These are phyloP conservation scores for Zostera marina DNA, from an alignment of 116 monocot genomes.

Conservation along the genomic window DNA sequence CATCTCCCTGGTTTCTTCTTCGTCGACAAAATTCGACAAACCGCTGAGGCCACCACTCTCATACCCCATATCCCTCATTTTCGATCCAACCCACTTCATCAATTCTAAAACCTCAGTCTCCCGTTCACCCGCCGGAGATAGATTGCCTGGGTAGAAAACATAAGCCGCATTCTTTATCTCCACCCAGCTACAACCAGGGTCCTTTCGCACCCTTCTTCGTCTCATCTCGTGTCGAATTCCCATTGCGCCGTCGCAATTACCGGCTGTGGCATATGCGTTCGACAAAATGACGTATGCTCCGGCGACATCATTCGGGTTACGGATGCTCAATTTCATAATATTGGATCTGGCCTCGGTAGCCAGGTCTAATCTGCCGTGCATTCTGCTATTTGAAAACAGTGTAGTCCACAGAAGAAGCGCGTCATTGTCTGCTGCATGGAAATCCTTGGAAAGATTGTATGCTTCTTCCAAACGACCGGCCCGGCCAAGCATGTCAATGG, in stretches of 20 bases:
- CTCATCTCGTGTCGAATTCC: slow-evolving; percentile 44
- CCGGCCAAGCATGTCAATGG: slow-evolving; percentile 78
- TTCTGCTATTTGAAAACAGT: slow-evolving; percentile 34
- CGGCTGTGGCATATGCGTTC: slow-evolving; percentile 36
- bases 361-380: slow-evolving; percentile 34
- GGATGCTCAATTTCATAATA: slow-evolving; percentile 15
- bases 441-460: slow-evolving; percentile 21
- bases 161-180: slow-evolving; percentile 44
- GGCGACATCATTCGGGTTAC: slow-evolving; percentile 22
- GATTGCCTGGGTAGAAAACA: slow-evolving; percentile 44
- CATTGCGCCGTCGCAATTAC: slow-evolving; percentile 26
- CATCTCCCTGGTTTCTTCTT: slow-evolving; percentile 13
- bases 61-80: slow-evolving; percentile 43
- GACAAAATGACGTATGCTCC: slow-evolving; percentile 57
- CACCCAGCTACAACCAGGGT: slow-evolving; percentile 68
- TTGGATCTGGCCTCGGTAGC: slow-evolving; percentile 25
- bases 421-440: slow-evolving; percentile 27
- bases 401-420: slow-evolving; percentile 26
- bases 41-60: slow-evolving; percentile 1
- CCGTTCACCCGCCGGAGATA: slow-evolving; percentile 8
- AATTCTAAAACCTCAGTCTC: slow-evolving; percentile 19
- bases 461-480: slow-evolving; percentile 63
- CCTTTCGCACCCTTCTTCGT: slow-evolving; percentile 48
- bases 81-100: slow-evolving; percentile 46
- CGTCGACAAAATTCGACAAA: slow-evolving; percentile 7